Base-by-base conservation (phyloP, 2,329 filamentous ascomycete genomes). In the Pezicula neosporulosa region DNA sequence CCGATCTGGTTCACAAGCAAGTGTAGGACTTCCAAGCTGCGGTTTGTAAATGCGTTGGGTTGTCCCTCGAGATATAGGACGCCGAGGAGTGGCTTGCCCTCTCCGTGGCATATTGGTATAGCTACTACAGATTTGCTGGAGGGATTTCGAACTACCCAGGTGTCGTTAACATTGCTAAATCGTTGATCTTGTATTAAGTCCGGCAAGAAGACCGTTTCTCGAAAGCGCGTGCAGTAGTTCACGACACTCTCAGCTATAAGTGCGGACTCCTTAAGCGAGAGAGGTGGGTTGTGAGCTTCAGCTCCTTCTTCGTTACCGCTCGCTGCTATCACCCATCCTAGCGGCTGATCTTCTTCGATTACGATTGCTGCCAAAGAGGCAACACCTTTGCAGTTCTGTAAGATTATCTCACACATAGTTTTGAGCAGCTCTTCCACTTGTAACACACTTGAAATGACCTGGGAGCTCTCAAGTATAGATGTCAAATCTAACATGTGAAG, bases 401-500 rank as follows among this genome's bases (percentile, higher is more conserved):
- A 69, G 46, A 92, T 89, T 55, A 92, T 89, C 55, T 90, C 84
- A 59, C 87, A 89, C 83, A 93, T 90, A 39, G 88, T 91, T 62
- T 86, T 85, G 54, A 92, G 77, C 4, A 93, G 76, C 60, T 86
- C 81, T 56, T 92, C 87, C 12, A 92, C 81, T 56, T 87, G 81
- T 9, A 93, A 70, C 47, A 91, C 86, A 15, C 87, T 91, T 4
- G 88, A 92, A 39, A 93, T 85, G 41, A 92, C 81, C 64, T 91
- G 89, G 8, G 86, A 90, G 3, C 86, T 89, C 60, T 89, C 84
- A 13, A 93, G 74, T 52, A 93, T 92, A 21, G 86, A 86, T 39
- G 89, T 85, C 55, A 92, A 69, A 66, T 92, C 89, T 63, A 93
- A 85, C 85, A 93, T 91, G 70, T 93, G 89, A 48, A 93, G 77